Percentiles rank a stretch among this genome's conserved stretches.
Conservation (phyloP, 495 filamentous ascomycete genomes). For the Rusavskia elegans region DNA sequence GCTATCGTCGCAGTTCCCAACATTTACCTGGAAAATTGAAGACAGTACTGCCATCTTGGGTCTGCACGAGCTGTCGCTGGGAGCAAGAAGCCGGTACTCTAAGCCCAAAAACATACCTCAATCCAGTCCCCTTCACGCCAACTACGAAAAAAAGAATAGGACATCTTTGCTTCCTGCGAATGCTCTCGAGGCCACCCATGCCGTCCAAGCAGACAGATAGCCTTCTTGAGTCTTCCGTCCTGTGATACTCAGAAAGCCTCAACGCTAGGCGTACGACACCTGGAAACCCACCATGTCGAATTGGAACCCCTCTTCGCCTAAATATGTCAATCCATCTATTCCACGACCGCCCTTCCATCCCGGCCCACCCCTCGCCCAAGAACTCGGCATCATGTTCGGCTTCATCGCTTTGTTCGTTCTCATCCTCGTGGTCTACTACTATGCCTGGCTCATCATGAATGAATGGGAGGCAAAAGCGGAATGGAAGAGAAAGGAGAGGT, state of each 20-base stretch:
- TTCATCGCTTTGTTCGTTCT: not conserved
- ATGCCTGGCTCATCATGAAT: not conserved
- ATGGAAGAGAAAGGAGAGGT: not conserved
- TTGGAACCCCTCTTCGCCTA: not conserved
- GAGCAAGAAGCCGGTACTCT: too few species aligned
- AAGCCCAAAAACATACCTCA: not conserved
- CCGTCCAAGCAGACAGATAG: too few species aligned
- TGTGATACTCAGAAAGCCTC: too few species aligned
- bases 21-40: not conserved
- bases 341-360: not conserved
- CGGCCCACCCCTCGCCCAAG: not conserved
- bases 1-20: not conserved
- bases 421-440: not conserved
- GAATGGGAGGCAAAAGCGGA: not conserved
- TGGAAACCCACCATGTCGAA: not conserved
- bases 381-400: not conserved
- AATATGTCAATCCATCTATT: not conserved
- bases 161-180: too few species aligned
- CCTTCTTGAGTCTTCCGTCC: too few species aligned
- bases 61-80: too few species aligned
- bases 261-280: not conserved
- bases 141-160: too few species aligned
- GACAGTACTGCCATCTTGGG: not conserved
- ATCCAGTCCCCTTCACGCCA: not conserved
- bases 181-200: too few species aligned